A percentile compares a stretch with the other conserved stretches of the same genome.
phyloP scores from a whole-genome alignment of 495 filamentous ascomycete genomes.

The Cenococcum geophilum region DNA sequence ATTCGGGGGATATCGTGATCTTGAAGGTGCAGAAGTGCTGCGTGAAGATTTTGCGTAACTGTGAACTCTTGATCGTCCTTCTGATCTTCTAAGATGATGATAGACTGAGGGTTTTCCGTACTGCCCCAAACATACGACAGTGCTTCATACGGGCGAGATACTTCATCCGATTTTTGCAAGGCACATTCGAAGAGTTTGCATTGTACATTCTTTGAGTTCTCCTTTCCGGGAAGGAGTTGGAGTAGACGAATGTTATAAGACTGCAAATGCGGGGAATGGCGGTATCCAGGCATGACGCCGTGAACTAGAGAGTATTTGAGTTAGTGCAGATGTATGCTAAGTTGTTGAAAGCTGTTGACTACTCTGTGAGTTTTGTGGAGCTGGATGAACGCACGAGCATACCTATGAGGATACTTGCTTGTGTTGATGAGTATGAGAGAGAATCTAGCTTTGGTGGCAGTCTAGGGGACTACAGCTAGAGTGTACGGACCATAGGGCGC shows the following conservation, averaged over 20 bases:
- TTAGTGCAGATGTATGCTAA: no score
- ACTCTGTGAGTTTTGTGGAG: no score
- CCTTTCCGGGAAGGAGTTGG: not conserved
- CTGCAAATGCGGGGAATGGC: not conserved
- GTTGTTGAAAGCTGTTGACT: no score
- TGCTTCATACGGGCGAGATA: not conserved
- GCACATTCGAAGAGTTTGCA: not conserved
- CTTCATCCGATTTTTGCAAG: not conserved
- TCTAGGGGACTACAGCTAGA: no score
- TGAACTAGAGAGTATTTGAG: no score
- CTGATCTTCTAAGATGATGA: no score
- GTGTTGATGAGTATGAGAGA: no score
- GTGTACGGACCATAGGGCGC: no score
- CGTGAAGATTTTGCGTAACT: slow-evolving; percentile 1
- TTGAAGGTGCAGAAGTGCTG: not conserved
- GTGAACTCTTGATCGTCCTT: not conserved
- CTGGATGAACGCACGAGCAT: no score
- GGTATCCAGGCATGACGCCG: not conserved
- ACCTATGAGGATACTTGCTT: no score
- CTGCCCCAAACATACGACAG: slow-evolving; percentile 3
- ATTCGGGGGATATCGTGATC: not conserved
- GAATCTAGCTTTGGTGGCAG: no score
- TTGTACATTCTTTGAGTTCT: not conserved
- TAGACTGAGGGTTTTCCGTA: not conserved
- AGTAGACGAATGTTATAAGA: not conserved